Base-by-base conservation (phyloP, 257 asterid species). In the Salvia rosmarinus region DNA sequence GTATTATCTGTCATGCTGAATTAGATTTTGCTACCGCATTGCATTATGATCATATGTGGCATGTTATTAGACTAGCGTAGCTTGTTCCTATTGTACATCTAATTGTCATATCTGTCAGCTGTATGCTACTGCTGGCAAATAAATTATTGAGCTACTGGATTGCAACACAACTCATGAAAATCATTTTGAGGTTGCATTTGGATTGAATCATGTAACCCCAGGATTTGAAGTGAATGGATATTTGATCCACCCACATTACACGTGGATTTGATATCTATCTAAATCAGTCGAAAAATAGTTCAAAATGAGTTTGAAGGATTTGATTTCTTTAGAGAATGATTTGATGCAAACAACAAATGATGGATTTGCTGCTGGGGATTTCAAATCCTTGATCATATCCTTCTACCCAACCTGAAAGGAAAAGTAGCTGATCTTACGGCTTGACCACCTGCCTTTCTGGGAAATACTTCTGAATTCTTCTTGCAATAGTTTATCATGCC, bases 1-100 rank as follows among this genome's bases (percentile, higher is more conserved):
- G 98, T 93, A 74, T 52, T 69, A 57, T 65, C 64, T 42, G 39
- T 19, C 43, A 32, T 5, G 30, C 16, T 17, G 56, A 49, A 16
- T 49, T 49, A 46, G 52, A 46, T 13, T 17, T 25, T 28, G 63
- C 3, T 25, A 13, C 12, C 13, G 42, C 39, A 25, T 28, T 23
- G 40, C 63, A 56, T 56, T 28, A 25, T 11, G 63, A 23, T 25
- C 17, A 25, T 25, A 56, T 56, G 57, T 17, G 57, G 20, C 8
- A 17, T 34, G 16, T 46, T 66, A 7, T 47, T 67, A 65, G 42
- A 34, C 49, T 54, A 39, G n/a, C 35, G 7, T 5, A 3, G 32
- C 40, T 28, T 23, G 2, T 13, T n/a, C 54, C 3, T 12, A 43
- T 43, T 43, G n/a, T 43, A 43, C 49, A 47, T 47, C 54, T 16